These are phyloP conservation scores for Tilletia indica DNA, from an alignment of 1,284 basidiomycete genomes.

Conservation along the genomic window DNA sequence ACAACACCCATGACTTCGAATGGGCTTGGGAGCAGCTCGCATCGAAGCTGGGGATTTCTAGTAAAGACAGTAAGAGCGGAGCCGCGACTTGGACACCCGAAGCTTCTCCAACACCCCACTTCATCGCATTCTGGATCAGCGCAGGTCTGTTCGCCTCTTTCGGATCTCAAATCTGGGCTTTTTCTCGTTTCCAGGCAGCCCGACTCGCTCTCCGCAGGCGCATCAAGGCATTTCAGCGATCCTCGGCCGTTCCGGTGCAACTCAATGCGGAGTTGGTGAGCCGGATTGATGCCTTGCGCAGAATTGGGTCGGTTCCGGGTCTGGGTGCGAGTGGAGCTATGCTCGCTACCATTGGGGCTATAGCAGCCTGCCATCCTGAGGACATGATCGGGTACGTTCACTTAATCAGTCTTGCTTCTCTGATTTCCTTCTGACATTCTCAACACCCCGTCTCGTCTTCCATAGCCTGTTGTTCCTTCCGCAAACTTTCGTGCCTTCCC, in stretches of 20 bases:
- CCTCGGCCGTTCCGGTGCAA: too few species aligned
- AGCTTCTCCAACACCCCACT: constrained; percentile 28
- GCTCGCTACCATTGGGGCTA: neutral
- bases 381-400: neutral
- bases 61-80: too few species aligned
- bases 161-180: neutral
- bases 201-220: neutral
- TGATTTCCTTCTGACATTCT: neutral
- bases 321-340: neutral
- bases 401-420: neutral
- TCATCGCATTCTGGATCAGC: constrained; percentile 29
- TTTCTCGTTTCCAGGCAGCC: neutral
- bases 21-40: too few species aligned
- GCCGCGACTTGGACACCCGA: constrained; percentile 13
- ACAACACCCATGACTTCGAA: too few species aligned
- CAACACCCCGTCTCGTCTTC: neutral
- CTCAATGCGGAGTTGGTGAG: neutral
- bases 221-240: too few species aligned
- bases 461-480: neutral
- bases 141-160: neutral
- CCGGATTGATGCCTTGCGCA: neutral
- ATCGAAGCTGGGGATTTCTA: too few species aligned
- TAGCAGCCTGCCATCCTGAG: neutral
- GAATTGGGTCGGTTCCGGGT: neutral
- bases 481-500: neutral